Evolutionary conservation across 2,329 filamentous ascomycete genomes (phyloP), one percentile per base, ranked within the genome.

Genomic region (Ophiocordyceps camponoti-floridani): DNA sequence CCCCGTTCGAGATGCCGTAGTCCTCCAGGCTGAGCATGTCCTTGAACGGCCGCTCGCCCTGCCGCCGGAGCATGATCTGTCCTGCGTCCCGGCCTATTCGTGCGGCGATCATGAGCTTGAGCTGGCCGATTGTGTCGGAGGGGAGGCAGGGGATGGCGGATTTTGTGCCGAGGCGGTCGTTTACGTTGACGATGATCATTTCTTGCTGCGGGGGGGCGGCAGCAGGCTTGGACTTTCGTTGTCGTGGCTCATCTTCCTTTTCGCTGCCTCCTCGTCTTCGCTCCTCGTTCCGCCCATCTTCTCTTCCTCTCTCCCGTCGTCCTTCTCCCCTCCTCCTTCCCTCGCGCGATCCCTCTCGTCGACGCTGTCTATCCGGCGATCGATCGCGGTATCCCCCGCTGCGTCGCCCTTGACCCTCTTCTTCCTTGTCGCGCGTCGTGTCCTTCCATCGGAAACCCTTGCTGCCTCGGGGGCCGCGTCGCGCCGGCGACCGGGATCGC

Each of bases 121-220:
- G 86, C 48, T 88, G 73, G 50, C 80, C 81, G 51, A 95, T 80
- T 8, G 79, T 80, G 63, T 96, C 89, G 3, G 78, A 82, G 1
- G 84, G 79, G 46, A 94, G 69, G 59, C 88, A 95, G 0, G 89
- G 89, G 50, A 96, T 91, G 44, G 84, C 82, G 14, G 88, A 85
- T 57, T 94, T 94, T n/a, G 89, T 95, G 12, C 89, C 89, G 33
- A 96, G 68, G n/a, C 89, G 76, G 62, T 96, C 89, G 60, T 96
- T 96, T 57, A 96, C 79, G 55, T 89, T 78, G 16, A 96, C 88
- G 44, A 94, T 76, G 52, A 96, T 95, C 82, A 95, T 93, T 46
- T 86, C 81, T 57, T 93, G 82, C 10, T 50, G 51, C 2, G 47
- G 43, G 58, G 61, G 48, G 28, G 51, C n/a, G n/a, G n/a, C n/a